Base-by-base conservation (phyloP, 2,329 filamentous ascomycete species). In the Diaporthe ampelina region DNA sequence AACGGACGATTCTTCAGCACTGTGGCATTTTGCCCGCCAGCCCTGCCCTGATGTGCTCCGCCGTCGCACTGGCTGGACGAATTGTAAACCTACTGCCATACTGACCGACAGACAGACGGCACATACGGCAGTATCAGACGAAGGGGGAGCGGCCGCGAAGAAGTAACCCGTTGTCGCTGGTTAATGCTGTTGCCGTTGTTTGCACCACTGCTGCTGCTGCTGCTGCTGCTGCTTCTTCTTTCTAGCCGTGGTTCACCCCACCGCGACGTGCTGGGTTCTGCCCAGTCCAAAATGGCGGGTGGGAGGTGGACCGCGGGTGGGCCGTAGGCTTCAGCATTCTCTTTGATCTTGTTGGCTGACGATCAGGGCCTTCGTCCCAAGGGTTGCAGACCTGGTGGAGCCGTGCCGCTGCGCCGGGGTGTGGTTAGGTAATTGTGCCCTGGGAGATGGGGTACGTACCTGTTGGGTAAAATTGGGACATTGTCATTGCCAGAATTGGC, bases 301-400 rank as follows among this genome's bases (percentile, higher is more conserved):
- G 70, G 50, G 50, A 52, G 45, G 57, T 57, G 45, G 59, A 48
- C 29, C 50, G 48, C 63, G 70, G 57, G 73, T 57, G 45, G 59
- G 29, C 24, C 50, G 63, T 45, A 75, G 73, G 73, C 73, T 69
- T 70, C 73, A 68, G 67, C 58, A 75, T 75, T 75, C 72, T 57
- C 48, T 37, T n/a, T 43, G 29, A 56, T 69, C 61, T 75, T 50
- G 61, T 73, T 75, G 73, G 73, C 48, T 57, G 61, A 32, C 13
- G 26, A 45, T 75, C 57, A 52, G 56, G 54, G 65, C 73, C 70
- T 21, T 10, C 32, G n/a, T 37, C 29, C 29, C 45, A 67, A 67
- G 45, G 63, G 73, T 70, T 43, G 35, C 63, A 73, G 48, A 54
- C 45, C n/a, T 59, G 54, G 56, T 70, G 73, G 73, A 54, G 69